Base-by-base conservation (phyloP, 2,329 filamentous ascomycete species). In the Pseudovirgaria hyperparasitica region DNA sequence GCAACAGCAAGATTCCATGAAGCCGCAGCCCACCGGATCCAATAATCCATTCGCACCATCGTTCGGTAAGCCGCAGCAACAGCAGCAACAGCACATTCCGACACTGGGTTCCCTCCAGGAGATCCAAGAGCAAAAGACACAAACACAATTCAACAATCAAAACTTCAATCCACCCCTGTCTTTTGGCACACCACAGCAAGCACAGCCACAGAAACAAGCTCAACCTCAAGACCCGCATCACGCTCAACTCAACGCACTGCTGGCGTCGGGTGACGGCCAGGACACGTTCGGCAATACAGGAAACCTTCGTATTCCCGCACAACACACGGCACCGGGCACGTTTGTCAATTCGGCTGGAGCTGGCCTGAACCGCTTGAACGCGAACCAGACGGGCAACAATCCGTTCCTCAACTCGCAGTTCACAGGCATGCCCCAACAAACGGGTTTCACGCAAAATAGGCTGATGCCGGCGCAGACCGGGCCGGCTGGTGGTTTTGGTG, bases 201-300 rank as follows among this genome's bases (percentile, higher is more conserved):
- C 56, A 19, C 59, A 56, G 25, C 50, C 50, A 25, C 61, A 15
- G 9, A 35, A 33, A 25, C 45, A 50, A 6, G 51, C 53, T 36
- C 49, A 52, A 30, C 48, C 54, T 25, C 47, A 55, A 41, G 67
- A 77, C 38, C 69, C 71, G 9, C 70, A 76, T 36, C 60, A 70
- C 31, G 74, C 78, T 13, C 79, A 72, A 46, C 77, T 98, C 39
- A 96, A 96, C 50, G 71, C 80, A 2, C 72, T 98, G 18, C 72
- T 98, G 23, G 71, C 85, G 3, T 74, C 70, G 14, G 86, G 90
- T 38, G 90, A 98, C 31, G 90, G 90, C 14, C 81, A 92, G 63
- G 90, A 98, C 50, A 98, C 90, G 0, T 98, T 92, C 51, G 90
- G 90, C 38, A 98, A 98, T 52, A 82, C 82, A n/a, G 90, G 90